phyloP scores from a whole-genome alignment of 2,329 filamentous ascomycete species.

The Phaeoacremonium minimum region DNA sequence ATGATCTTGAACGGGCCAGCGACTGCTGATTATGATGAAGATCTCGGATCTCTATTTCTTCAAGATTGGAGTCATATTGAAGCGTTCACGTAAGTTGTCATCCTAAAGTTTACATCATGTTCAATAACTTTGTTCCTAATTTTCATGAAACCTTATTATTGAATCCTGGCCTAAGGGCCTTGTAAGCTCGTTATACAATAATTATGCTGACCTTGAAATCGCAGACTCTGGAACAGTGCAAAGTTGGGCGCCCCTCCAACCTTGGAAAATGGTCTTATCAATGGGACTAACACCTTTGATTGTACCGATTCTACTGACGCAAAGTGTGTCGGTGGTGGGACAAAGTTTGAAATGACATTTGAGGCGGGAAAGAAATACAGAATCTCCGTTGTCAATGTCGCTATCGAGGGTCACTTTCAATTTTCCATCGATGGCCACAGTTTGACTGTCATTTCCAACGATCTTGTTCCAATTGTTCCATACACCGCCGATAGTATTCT shows the following conservation, averaged over 20 bases:
- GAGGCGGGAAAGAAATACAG: conserved; percentile 35
- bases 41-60: conserved; percentile 42
- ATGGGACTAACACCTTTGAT: conserved; percentile 12
- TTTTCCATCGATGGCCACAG: conserved; percentile 53
- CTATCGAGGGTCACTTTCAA: conserved; percentile 36
- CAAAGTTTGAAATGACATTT: conserved; percentile 20
- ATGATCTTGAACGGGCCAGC: conserved; percentile 41
- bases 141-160: too few species aligned
- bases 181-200: too few species aligned
- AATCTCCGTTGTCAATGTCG: conserved; percentile 42
- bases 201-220: too few species aligned
- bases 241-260: conserved; percentile 7
- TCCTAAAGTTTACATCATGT: too few species aligned
- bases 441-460: conserved; percentile 53
- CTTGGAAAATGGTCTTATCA: conserved; percentile 16
- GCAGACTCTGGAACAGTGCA: conserved; percentile 13
- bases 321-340: conserved; percentile 15
- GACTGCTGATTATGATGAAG: conserved; percentile 40
- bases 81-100: too few species aligned
- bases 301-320: conserved; percentile 4
- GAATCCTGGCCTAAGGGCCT: too few species aligned
- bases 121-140: too few species aligned
- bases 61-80: conserved; percentile 41
- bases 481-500: conserved; percentile 42
- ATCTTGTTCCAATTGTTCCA: conserved; percentile 54